Evolutionary conservation across 106 monocot genomes (phyloP).

Genomic region (Vanilla planifolia): DNA sequence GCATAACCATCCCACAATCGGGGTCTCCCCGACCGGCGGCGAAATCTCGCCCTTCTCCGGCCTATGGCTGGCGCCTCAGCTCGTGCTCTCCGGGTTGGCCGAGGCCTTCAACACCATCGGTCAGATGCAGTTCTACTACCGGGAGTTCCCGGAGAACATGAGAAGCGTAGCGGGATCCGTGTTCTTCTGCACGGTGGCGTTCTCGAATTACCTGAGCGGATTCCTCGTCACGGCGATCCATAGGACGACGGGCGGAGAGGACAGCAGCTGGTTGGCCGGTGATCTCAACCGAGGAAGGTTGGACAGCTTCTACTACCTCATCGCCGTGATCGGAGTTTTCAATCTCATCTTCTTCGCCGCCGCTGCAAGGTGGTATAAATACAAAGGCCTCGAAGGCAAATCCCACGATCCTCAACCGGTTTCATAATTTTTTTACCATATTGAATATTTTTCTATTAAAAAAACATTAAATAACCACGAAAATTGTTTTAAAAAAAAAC

Average conservation of each 20-base stretch:
- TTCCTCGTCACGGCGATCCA: slow-evolving; percentile 35
- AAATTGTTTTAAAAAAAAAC: no score
- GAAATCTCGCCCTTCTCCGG: slow-evolving; percentile 29
- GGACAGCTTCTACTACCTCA: slow-evolving; percentile 36
- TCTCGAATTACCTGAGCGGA: slow-evolving; percentile 36
- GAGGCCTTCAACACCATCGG: slow-evolving; percentile 51
- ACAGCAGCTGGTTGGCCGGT: slow-evolving; percentile 28
- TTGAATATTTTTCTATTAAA: no score
- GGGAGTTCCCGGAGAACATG: slow-evolving; percentile 59
- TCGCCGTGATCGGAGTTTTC: slow-evolving; percentile 25
- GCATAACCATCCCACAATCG: slow-evolving; percentile 1
- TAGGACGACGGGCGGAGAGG: slow-evolving; percentile 5
- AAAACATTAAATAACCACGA: no score
- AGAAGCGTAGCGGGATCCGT: slow-evolving; percentile 38
- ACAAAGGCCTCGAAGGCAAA: no score
- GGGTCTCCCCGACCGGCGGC: slow-evolving; percentile 1
- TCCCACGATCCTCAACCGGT: no score
- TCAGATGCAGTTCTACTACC: slow-evolving; percentile 48
- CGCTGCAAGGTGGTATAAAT: slow-evolving; percentile 38
- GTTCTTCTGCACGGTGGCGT: slow-evolving; percentile 28
- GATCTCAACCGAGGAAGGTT: slow-evolving; percentile 42
- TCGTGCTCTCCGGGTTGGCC: slow-evolving; percentile 29
- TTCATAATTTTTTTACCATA: no score
- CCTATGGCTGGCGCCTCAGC: slow-evolving; percentile 48
- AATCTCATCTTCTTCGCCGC: slow-evolving; percentile 32